Base-by-base conservation (phyloP, 2,329 filamentous ascomycete genomes). In the Phaeosphaeriaceae sp. region DNA sequence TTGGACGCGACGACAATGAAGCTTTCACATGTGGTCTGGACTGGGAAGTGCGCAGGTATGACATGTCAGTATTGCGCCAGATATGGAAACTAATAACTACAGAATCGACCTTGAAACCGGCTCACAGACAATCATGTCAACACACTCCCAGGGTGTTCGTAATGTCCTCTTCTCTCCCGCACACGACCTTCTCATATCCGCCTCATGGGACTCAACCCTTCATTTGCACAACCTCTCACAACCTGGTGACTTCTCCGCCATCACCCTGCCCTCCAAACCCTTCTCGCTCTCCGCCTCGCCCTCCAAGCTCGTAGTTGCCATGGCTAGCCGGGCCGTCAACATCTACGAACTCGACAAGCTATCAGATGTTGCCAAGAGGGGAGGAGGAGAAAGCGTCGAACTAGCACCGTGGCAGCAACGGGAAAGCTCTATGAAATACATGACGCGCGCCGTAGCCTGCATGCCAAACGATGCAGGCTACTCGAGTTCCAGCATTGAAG, bases 391-490 rank as follows among this genome's bases (percentile, higher is more conserved):
- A 32, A 42, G 57, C 35, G 70, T 83, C 15, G 75, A 80, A 16
- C 76, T 92, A 44, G 83, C 89, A 68, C 92, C 93, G 0, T 97
- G 91, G 91, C 94, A 99, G 74, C 85, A 90, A 64, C 86, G 94
- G 52, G 94, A 99, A 74, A 96, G 90, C 43, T 95, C 89, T 20
- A 83, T 99, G 68, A 96, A 97, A 73, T 99, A 96, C 76, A 91
- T 97, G 80, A 97, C 93, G 1, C 85, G 94, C 51, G 90, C 90
- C 15, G 89, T 97, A 0, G 87, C 92, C 13, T 96, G 93, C 74
- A 97, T 99, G 94, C 93, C 94, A 12, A 92, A 94, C 64, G 94
- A 97, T 60, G 89, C 88, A 9, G 94, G 94, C 4, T 99, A 97
- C 71, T 92, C 93, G 8, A 93, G 89, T 1, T 90, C 86, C 50